Evolutionary conservation across 2,329 filamentous ascomycete genomes (phyloP), one percentile per base, ranked within the genome.

Genomic region (Penicillium sp.): DNA sequence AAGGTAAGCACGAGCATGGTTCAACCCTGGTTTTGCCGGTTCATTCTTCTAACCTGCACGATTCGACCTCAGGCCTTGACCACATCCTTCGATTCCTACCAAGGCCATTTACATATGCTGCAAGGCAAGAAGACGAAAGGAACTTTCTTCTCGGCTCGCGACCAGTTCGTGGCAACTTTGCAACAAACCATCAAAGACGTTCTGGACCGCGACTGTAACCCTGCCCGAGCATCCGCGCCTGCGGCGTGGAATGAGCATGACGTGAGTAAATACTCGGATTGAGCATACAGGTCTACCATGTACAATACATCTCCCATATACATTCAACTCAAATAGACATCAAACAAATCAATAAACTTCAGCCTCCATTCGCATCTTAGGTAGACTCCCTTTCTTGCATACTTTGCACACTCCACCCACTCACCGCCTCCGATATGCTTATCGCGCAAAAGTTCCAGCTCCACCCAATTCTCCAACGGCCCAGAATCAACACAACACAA

Each of bases 351-450:
- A 2, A 2, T 20, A 10, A 4, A 35, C 14, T 12, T 12, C 12
- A 4, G 14, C 4, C n/a, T 14, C 20, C 20, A 28, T 35, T 6
- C 39, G 20, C 8, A 42, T 20, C 17, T 31, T 5, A 1, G 8
- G 3, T 41, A 41, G 38, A 17, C 6, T 20, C 5, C 20, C 4
- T 25, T 28, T 28, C n/a, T 41, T 43, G 31, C 20, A 17, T 17
- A 34, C 8, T 34, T 5, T 4, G 14, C 17, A 12, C 8, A n/a
- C 11, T 5, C n/a, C 10, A 2, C 14, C 43, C 25, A 22, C 56
- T 66, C 63, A 59, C 61, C 63, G 55, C 57, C 58, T 56, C 54
- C 12, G 56, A 61, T 56, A 55, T 51, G 34, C 53, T 63, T 63
- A 63, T 63, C 61, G 59, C 54, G 58, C 61, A 62, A 59, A 57